Evolutionary conservation across 371 early-diverging fungal species (phyloP).

Genomic region (Mortierella sp.): DNA sequence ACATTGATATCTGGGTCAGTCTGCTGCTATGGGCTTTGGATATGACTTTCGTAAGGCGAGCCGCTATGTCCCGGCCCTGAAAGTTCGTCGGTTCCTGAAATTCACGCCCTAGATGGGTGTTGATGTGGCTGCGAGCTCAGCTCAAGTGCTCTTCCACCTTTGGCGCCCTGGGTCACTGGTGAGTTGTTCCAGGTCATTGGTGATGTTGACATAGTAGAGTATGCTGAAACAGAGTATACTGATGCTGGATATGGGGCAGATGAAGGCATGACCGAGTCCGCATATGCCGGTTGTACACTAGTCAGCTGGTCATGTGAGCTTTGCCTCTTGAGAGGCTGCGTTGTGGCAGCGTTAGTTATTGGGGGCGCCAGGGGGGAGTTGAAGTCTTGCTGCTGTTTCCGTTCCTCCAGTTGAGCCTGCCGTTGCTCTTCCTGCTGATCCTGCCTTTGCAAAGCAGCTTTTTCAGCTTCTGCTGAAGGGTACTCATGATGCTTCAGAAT

Average conservation of each 20-base stretch:
- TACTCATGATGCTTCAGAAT: not conserved
- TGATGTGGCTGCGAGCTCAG: conserved; percentile 26
- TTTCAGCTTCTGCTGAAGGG: conserved; percentile 9
- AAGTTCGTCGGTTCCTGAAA: conserved; percentile 8
- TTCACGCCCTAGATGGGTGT: conserved; percentile 21
- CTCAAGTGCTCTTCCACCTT: conserved; percentile 28
- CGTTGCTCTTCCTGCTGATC: not conserved
- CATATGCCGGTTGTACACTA: conserved; percentile 9
- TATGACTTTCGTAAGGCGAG: not conserved
- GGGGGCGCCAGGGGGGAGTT: not conserved
- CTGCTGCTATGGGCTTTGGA: not conserved
- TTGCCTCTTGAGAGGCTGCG: not conserved
- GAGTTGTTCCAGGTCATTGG: conserved; percentile 33
- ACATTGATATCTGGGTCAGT: not conserved
- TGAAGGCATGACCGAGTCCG: conserved; percentile 28
- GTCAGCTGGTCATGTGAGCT: not conserved
- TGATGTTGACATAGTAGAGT: conserved; percentile 28
- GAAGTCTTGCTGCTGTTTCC: not conserved
- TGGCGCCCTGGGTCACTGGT: conserved; percentile 19
- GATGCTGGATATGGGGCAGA: conserved; percentile 37
- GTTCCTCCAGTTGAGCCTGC: not conserved
- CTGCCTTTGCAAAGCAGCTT: conserved; percentile 12
- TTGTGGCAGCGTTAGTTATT: not conserved
- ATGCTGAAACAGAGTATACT: conserved; percentile 20
- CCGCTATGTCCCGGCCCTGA: not conserved